Evolutionary conservation across 2,329 filamentous ascomycete genomes (phyloP), one percentile per base, ranked within the genome.

Genomic region (Cladosporium sp.): DNA sequence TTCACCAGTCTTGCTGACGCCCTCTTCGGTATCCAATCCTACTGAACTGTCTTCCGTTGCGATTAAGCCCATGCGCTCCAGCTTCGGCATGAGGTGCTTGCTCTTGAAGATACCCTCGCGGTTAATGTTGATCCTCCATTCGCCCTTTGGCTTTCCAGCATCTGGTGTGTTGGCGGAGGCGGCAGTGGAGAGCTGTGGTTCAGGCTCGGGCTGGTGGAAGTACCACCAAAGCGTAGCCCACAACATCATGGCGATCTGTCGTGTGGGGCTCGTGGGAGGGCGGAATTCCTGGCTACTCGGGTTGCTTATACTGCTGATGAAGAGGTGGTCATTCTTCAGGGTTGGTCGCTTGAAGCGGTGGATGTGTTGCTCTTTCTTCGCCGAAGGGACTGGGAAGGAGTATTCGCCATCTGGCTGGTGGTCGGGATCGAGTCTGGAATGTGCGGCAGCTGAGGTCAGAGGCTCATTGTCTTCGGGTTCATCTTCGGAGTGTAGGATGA

Each of bases 141-240:
- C 89, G 27, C 87, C 90, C 56, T 81, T 84, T 2, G 92, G 92
- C 57, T 82, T 84, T 4, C 88, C 92, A 4, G 71, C 67, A 15
- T 80, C 73, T 0, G 71, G 86, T 0, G 89, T 92, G 51, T 76
- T 67, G 56, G 77, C 79, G 1, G 84, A 87, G 0, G 80, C 74
- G 4, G 81, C 73, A 6, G 81, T 88, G 15, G 77, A 76, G 29
- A 93, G 64, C 43, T 81, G 78, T 0, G 80, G 76, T 18, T 79
- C 75, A 0, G 92, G 92, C 60, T 85, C 79, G 1, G 83, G 79
- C 68, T 95, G 89, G 71, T 96, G 91, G 61, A 96, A 97, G 74
- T 97, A 97, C 92, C 92, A 97, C 74, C 89, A 96, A 37, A 97
- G 75, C 1, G 89, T 91, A 29, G 90, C 83, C 88, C 89, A 97